Conservation (phyloP, 306 rosid genomes). For the Acacia acuminata region DNA sequence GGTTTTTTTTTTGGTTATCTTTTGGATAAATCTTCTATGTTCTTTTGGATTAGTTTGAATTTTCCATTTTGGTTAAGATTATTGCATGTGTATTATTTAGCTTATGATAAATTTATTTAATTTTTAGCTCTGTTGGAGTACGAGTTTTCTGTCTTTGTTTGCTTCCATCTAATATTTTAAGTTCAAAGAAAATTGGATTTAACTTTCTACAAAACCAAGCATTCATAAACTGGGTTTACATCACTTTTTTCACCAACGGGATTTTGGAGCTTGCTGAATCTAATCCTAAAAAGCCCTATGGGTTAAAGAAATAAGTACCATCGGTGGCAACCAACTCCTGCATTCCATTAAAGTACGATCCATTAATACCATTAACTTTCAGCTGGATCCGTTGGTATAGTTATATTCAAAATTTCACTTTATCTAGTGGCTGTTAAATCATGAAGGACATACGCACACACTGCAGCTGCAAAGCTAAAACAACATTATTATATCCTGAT, state of each 20-base stretch:
- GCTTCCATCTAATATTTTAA: not conserved
- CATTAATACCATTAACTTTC: not conserved
- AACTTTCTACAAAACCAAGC: not conserved
- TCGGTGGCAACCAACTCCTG: conserved; percentile 4
- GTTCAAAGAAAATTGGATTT: not conserved
- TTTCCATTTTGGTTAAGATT: no score
- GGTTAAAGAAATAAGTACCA: not conserved
- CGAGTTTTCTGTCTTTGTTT: not conserved
- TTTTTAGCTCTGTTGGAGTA: not conserved
- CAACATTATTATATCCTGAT: not conserved
- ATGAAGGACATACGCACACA: not conserved
- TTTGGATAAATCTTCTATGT: no score
- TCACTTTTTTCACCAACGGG: not conserved
- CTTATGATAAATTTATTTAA: no score
- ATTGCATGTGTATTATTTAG: no score
- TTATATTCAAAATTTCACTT: conserved; percentile 20
- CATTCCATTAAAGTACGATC: not conserved
- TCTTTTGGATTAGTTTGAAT: no score
- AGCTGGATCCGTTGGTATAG: not conserved
- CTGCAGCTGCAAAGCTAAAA: conserved; percentile 7
- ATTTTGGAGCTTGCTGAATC: not conserved
- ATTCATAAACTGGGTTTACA: not conserved
- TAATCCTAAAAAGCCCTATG: not conserved
- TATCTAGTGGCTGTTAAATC: conserved; percentile 24
- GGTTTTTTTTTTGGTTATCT: no score